Base-by-base conservation (phyloP, 2,329 filamentous ascomycete species). In the Fusarium scirpi region DNA sequence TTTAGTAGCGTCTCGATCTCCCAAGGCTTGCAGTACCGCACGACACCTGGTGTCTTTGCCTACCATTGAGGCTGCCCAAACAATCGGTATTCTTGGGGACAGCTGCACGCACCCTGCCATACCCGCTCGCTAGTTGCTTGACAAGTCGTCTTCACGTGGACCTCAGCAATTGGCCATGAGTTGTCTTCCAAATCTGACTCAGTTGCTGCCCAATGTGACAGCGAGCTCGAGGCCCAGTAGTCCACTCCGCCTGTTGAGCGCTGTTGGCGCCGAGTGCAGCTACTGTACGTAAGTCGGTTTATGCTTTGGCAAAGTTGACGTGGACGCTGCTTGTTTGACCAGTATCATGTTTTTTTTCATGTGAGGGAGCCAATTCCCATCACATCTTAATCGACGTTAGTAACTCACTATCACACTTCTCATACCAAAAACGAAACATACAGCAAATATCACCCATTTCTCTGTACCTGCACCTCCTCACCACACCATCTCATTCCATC, bases 141-240 rank as follows among this genome's bases (percentile, higher is more conserved):
- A 27, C 53, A 43, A 49, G 48, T 27, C 41, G 40, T 60, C 55
- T 43, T 58, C 61, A 74, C 74, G 74, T 76, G 75, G 75, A 67
- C 51, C 40, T 24, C 54, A 41, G 34, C 62, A 66, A 76, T 76
- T 77, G 71, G 71, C 52, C 53, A 27, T 65, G 41, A 51, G 47
- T 52, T 68, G 71, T 58, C 63, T 47, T 52, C 59, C 45, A 52
- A 54, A 58, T 48, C 63, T 57, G 68, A 62, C 69, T 62, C 52
- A 66, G 41, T 74, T 76, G 74, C 62, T 76, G 74, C 75, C 75
- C 75, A 74, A 77, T 61, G 62, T 71, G 57, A 63, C 69, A 67
- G 44, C 22, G 53, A 57, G 55, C 56, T 62, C 47, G 44, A 54
- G 47, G 61, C 65, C 47, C 38, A 54, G 62, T 20, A 45, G 49